Evolutionary conservation across 768 basidiomycete species (phyloP), one percentile per base, ranked within the genome.

Genomic region (Tricholoma hemisulphureum): DNA sequence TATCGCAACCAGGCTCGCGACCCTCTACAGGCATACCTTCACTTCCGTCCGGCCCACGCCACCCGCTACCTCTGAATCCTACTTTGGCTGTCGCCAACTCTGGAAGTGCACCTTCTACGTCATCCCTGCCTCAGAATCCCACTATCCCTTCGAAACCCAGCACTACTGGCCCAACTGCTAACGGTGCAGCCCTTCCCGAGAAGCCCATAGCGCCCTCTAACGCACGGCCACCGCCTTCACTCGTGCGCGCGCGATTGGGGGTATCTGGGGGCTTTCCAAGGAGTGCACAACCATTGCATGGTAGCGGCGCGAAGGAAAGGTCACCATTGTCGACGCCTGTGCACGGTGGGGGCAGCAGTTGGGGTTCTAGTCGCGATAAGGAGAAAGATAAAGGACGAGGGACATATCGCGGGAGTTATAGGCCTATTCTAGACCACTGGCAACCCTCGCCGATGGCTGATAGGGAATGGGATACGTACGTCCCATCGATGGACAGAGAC

Each of bases 401-500:
- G 53, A 18, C 35, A 16, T 37, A 53, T 14, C 52, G 53, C 37
- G 28, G 43, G 26, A 54, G 53, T 18, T 31, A 54, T 20, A 39
- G 53, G 13, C 37, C 53, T 28, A 9, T 31, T 14, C 24, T 43
- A 18, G 53, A 54, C 23, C 37, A 39, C 16, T 43, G 43, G 26
- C n/a, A 10, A 10, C 28, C 23, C 14, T 54, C 53, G 10, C 53
- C 53, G 13, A 54, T 46, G 55, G 49, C 11, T 13, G 43, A 57
- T 39, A 26, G 56, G 18, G 46, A 49, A 29, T 49, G 46, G 46
- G 46, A 49, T 29, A 13, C 46, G 16, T 48, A 48, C 14, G 46
- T 48, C 6, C 46, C 46, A 62, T 60, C 52, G 65, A 63, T 61
- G 62, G 67, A 67, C 67, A 59, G 67, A 72, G 62, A 48, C 21